These are phyloP conservation scores for Colletotrichum melonis DNA, from an alignment of 2,329 filamentous ascomycete species.

Conservation along the genomic window DNA sequence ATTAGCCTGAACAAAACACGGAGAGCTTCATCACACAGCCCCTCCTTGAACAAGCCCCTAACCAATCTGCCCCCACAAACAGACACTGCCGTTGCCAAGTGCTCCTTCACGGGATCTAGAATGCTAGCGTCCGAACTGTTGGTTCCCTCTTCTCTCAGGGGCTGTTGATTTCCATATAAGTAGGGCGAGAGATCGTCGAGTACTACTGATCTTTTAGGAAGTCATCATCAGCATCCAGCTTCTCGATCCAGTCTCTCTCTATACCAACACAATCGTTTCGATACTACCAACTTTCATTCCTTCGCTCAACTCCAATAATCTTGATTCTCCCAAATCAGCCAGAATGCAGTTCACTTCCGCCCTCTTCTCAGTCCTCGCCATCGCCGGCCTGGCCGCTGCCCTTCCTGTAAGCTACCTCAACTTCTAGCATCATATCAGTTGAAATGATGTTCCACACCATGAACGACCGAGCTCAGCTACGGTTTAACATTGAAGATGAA, in stretches of 20 bases:
- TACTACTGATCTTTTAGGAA: too few relatives aligned
- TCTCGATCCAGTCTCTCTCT: constrained; percentile 20
- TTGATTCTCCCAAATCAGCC: not conserved
- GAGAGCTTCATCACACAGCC: constrained; percentile 11
- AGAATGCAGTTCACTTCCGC: constrained; percentile 25
- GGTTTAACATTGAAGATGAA: not conserved
- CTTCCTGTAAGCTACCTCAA: constrained; percentile 10
- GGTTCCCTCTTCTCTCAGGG: not conserved
- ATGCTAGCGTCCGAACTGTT: not conserved
- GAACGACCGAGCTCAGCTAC: too few relatives aligned
- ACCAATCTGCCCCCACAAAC: constrained; percentile 10
- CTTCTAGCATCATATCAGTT: too few relatives aligned
- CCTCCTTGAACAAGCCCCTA: not conserved
- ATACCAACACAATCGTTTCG: constrained; percentile 4
- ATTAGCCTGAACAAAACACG: not conserved
- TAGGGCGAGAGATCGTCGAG: not conserved
- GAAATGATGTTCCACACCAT: too few relatives aligned
- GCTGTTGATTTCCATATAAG: constrained; percentile 10
- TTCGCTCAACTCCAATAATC: not conserved
- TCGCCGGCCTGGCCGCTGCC: constrained; percentile 13
- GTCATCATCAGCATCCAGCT: constrained; percentile 15
- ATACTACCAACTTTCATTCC: not conserved
- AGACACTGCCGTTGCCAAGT: not conserved
- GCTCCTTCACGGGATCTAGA: not conserved
- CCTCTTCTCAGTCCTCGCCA: constrained; percentile 23